Conservation (phyloP, 129 eudicot species). For the Arctium minus region DNA sequence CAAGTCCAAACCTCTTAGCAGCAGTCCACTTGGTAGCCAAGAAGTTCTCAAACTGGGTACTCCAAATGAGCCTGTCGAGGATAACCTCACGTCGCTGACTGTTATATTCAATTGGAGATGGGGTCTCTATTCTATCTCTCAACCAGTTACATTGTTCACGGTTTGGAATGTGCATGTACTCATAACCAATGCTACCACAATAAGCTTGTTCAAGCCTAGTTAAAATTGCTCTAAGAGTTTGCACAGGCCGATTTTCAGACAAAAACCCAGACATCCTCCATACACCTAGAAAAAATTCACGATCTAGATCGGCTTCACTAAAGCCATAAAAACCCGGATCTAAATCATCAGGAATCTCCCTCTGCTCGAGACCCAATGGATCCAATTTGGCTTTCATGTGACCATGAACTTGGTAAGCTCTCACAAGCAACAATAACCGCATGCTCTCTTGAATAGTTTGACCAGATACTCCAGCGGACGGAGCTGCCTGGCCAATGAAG, state of each 20-base stretch:
- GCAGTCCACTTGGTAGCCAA: slow-evolving; percentile 98
- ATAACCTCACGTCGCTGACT: slow-evolving; percentile 82
- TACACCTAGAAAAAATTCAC: slow-evolving; percentile 90
- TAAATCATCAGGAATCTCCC: slow-evolving; percentile 65
- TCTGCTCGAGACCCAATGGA: slow-evolving; percentile 69
- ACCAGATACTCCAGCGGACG: slow-evolving; percentile 83
- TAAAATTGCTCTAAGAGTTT: slow-evolving; percentile 74
- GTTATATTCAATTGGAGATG: slow-evolving; percentile 63
- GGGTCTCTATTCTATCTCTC: slow-evolving; percentile 90
- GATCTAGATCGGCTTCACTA: slow-evolving; percentile 75
- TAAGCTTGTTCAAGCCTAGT: slow-evolving; percentile 95
- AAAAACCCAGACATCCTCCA: slow-evolving; percentile 92
- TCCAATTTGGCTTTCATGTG: slow-evolving; percentile 91
- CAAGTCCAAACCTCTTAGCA: slow-evolving; percentile 95
- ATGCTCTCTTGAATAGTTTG: slow-evolving; percentile 96
- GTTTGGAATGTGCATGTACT: slow-evolving; percentile 93
- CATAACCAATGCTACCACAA: slow-evolving; percentile 90
- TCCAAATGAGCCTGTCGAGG: slow-evolving; percentile 85
- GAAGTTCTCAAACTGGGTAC: slow-evolving; percentile 90
- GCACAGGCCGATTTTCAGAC: slow-evolving; percentile 97
- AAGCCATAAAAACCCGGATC: slow-evolving; percentile 79
- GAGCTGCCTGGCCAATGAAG: slow-evolving; percentile 76
- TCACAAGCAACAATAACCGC: slow-evolving; percentile 77
- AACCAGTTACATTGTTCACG: slow-evolving; percentile 90
- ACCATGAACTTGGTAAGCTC: slow-evolving; percentile 94